Base-by-base conservation (phyloP, 352 stramenopile genomes). In the Phytopythium sindhum region DNA sequence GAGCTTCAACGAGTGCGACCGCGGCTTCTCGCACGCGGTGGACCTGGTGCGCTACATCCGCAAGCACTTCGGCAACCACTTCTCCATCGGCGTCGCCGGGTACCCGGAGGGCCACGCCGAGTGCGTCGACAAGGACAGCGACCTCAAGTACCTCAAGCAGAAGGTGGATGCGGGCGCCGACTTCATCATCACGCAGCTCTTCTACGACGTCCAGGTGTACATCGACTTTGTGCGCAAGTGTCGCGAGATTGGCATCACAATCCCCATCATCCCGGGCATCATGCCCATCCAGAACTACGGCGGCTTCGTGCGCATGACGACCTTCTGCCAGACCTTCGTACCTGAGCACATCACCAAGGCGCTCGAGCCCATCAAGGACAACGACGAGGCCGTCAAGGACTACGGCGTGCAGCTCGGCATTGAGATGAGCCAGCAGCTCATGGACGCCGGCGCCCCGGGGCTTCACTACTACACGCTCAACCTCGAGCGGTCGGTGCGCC, bases 131-230 rank as follows among this genome's bases (percentile, higher is more conserved):
- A 72, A 81, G 57, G 73, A 98, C 42, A 88, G 86, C 42, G 97
- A 99, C 72, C 97, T 99, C 74, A 74, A 89, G 65, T 99, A 98
- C 78, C 76, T 99, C 23, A 99, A 99, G 72, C 80, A 95, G 58
- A 99, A 98, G 69, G 76, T 98, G 24, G 98, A 99, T 70, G 97
- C 97, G 23, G 98, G 98, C 57, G 96, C 95, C 35, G 96, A 99
- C 63, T 98, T 99, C 63, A 94, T 99, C 64, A 97, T 99, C 68
- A 99, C 97, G 37, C 97, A 99, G 88, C 98, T 99, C 77, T 99
- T 99, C 70, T 99, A 99, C 72, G 97, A 99, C 68, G 86, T 96
- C 29, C 73, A 95, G 44, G 93, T 98, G 54, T 99, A 97, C 79
- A 67, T 95, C 47, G 78, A 83, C 33, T 99, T 99, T 76, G 93